These are phyloP conservation scores for Colletotrichum liriopes DNA, from an alignment of 2,329 filamentous ascomycete genomes.

Conservation along the genomic window DNA sequence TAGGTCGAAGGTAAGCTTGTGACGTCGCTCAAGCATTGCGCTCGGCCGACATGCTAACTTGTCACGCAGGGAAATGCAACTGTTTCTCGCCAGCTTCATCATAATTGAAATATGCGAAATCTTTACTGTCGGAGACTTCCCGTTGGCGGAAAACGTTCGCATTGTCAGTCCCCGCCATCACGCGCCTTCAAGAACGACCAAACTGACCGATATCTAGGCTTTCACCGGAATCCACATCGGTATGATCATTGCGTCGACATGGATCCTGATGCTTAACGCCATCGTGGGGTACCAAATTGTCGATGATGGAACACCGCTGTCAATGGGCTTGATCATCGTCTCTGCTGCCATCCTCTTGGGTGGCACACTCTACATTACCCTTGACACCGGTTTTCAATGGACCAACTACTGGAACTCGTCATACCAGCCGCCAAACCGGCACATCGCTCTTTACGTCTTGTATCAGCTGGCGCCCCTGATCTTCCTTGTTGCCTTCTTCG, in stretches of 20 bases:
- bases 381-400: slow-evolving; percentile 92
- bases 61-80: slow-evolving; percentile 87
- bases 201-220: slow-evolving; percentile 64
- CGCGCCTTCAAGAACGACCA: neutral
- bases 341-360: slow-evolving; percentile 84
- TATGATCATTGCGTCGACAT: slow-evolving; percentile 88
- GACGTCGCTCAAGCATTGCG: slow-evolving; percentile 8
- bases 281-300: slow-evolving; percentile 93
- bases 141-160: slow-evolving; percentile 78
- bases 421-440: slow-evolving; percentile 72
- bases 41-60: slow-evolving; percentile 46
- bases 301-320: slow-evolving; percentile 92
- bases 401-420: slow-evolving; percentile 83
- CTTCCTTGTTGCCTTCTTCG: slow-evolving; percentile 89
- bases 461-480: slow-evolving; percentile 92
- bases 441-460: slow-evolving; percentile 91
- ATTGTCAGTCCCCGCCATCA: slow-evolving; percentile 70
- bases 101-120: slow-evolving; percentile 95
- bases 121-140: slow-evolving; percentile 93
- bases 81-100: slow-evolving; percentile 90
- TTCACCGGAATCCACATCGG: slow-evolving; percentile 94
- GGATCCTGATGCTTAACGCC: slow-evolving; percentile 93
- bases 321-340: slow-evolving; percentile 79
- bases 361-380: slow-evolving; percentile 94
- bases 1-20: slow-evolving; percentile 83